phyloP scores from a whole-genome alignment of 2,329 filamentous ascomycete species.

The Penicillium aurantiogriseum region DNA sequence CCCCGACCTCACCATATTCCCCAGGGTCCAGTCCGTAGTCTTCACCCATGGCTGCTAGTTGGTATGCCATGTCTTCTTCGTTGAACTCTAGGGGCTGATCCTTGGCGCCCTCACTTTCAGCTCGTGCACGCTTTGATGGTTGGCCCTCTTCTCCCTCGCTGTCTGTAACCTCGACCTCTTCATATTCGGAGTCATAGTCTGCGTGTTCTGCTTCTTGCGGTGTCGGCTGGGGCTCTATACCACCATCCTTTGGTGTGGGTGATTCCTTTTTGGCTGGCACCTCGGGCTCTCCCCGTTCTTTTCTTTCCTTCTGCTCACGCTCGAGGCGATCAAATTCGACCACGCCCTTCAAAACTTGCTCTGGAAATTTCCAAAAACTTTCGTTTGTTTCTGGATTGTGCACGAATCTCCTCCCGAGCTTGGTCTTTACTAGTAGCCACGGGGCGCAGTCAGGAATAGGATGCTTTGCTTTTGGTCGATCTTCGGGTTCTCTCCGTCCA shows the following conservation, averaged over 20 bases:
- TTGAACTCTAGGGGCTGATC: constrained; percentile 71
- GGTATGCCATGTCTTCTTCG: constrained; percentile 91
- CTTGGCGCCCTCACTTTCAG: constrained; percentile 50
- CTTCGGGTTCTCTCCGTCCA: constrained; percentile 66
- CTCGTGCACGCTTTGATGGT: constrained; percentile 53
- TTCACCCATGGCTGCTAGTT: constrained; percentile 83
- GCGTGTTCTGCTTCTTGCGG: constrained; percentile 42
- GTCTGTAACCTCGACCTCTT: constrained; percentile 72
- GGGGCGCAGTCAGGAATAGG: constrained; percentile 77
- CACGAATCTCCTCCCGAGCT: constrained; percentile 82
- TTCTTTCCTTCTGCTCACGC: constrained; percentile 64
- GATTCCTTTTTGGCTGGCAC: constrained; percentile 18
- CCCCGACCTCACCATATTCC: constrained; percentile 66
- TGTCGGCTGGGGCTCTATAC: constrained; percentile 24
- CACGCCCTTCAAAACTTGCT: constrained; percentile 75
- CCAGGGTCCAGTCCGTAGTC: constrained; percentile 77
- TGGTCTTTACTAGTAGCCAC: constrained; percentile 93
- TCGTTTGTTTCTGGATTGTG: constrained; percentile 83
- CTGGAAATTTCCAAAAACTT: constrained; percentile 93
- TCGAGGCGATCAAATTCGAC: constrained; percentile 69
- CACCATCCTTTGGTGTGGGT: constrained; percentile 12
- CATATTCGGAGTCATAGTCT: constrained; percentile 68
- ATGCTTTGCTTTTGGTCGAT: constrained; percentile 78
- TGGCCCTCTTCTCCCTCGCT: constrained; percentile 51
- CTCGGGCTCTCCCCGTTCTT: constrained; percentile 33